These are phyloP conservation scores for Termitomyces sp. DNA, from an alignment of 768 basidiomycete genomes.

Conservation along the genomic window DNA sequence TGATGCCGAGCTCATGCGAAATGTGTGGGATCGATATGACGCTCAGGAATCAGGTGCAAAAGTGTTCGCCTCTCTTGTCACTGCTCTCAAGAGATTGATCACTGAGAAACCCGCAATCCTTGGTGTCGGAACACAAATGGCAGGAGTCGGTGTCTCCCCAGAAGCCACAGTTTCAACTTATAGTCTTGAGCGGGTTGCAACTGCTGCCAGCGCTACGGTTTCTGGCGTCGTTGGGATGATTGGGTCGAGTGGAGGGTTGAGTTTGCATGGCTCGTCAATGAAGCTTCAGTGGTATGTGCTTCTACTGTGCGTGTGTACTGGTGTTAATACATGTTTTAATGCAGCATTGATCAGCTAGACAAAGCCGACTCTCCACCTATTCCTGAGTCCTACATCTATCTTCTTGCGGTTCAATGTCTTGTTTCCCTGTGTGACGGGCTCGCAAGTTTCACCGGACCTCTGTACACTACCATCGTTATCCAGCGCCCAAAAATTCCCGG, in stretches of 20 bases:
- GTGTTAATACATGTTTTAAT: background rate
- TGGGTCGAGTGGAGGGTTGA: constrained; percentile 62
- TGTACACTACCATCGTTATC: constrained; percentile 69
- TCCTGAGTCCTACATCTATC: constrained; percentile 91
- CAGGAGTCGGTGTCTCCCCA: constrained; percentile 64
- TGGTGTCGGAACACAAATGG: constrained; percentile 76
- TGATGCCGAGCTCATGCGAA: constrained; percentile 73
- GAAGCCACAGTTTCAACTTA: constrained; percentile 58
- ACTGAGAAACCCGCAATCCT: constrained; percentile 86
- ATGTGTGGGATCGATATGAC: constrained; percentile 78
- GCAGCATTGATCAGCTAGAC: constrained; percentile 95
- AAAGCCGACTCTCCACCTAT: constrained; percentile 93
- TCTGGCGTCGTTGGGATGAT: constrained; percentile 87
- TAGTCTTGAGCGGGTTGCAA: constrained; percentile 81
- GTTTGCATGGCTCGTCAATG: constrained; percentile 71
- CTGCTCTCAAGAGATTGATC: constrained; percentile 78
- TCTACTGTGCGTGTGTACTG: background rate
- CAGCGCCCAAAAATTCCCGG: constrained; percentile 61
- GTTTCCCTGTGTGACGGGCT: constrained; percentile 85
- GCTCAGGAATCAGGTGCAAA: constrained; percentile 56
- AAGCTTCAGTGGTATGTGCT: constrained; percentile 81
- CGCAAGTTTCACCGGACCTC: constrained; percentile 62
- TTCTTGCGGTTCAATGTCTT: constrained; percentile 86
- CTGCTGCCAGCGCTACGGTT: constrained; percentile 77
- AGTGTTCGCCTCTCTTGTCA: constrained; percentile 72